phyloP scores from a whole-genome alignment of 495 filamentous ascomycete genomes.

The Aspergillus mulundensis region DNA sequence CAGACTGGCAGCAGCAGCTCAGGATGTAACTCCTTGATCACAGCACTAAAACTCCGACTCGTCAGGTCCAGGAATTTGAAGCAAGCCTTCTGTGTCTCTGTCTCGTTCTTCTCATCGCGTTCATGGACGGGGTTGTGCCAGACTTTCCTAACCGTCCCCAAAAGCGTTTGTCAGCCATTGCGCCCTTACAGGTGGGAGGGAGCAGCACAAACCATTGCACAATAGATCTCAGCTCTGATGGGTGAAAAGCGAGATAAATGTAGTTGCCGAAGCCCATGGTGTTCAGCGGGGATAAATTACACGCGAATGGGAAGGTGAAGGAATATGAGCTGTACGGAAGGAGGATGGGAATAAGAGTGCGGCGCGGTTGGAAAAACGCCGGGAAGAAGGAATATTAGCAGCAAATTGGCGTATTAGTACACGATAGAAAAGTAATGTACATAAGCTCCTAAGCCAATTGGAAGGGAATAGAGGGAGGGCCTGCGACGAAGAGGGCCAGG shows the following conservation, averaged over 20 bases:
- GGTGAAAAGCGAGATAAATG: conserved; percentile 75
- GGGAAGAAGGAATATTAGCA: conserved; percentile 1
- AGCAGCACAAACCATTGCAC: conserved; percentile 80
- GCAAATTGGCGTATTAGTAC: conserved; percentile 8
- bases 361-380: neutral
- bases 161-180: conserved; percentile 14
- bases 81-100: conserved; percentile 67
- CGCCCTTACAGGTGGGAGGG: neutral
- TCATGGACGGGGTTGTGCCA: conserved; percentile 93
- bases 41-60: conserved; percentile 86
- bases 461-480: conserved; percentile 2
- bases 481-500: neutral
- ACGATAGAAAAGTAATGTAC: conserved; percentile 16
- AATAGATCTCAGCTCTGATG: conserved; percentile 73
- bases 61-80: conserved; percentile 84
- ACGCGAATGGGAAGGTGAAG: conserved; percentile 4
- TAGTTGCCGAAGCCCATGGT: conserved; percentile 55
- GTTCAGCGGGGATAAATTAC: conserved; percentile 16
- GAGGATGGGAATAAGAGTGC: neutral
- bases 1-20: conserved; percentile 86
- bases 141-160: conserved; percentile 64
- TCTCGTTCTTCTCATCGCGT: conserved; percentile 71
- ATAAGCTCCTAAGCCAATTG: conserved; percentile 7
- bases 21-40: conserved; percentile 92
- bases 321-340: conserved; percentile 2